Base-by-base conservation (phyloP, 208 protist genomes). In the Trypanosoma theileri region DNA sequence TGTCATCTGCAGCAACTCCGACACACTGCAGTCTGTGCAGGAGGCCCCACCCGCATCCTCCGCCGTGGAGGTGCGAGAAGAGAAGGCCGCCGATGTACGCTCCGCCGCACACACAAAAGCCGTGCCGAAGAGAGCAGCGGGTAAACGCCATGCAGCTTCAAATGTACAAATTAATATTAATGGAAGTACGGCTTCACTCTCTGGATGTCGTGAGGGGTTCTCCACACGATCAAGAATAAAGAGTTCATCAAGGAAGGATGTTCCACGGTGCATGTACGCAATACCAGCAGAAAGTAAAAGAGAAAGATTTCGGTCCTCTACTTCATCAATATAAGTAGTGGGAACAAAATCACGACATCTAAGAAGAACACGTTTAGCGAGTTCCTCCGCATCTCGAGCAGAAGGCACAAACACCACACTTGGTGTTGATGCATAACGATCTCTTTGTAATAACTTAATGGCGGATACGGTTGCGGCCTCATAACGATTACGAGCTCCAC, bases 141-240 rank as follows among this genome's bases (percentile, higher is more conserved):
- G 88, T 16, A 96, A 79, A 6, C 91, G 82, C 77, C 84, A 92
- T 22, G 88, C 82, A 10, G 85, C 72, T 59, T 94, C 88, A 57
- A 92, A 93, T 48, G 78, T 73, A 66, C 87, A 91, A 10, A 94
- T 88, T 44, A 96, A 75, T 22, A 88, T 46, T 54, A 96, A 75
- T 41, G 91, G 85, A 31, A 93, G 74, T 17, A 57, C 0, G 51
- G 59, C 73, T 21, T 80, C 71, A 19, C 82, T 93, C 19, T 66
- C 61, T 17, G 84, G 79, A 63, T 89, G 80, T 14, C 73, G 19
- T 13, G 80, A 82, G 8, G 84, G 82, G 9, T 65, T 46, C 4
- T 93, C 86, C 24, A 96, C 60, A 24, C 66, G 53, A 52, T 84
- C 69, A 31, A 87, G 75, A 6, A 93, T 80, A 45, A 73, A 71